A percentile compares a stretch with the other conserved stretches of the same genome.
Conservation (phyloP, 2,329 filamentous ascomycete species). For the Dothideomycetes sp. region DNA sequence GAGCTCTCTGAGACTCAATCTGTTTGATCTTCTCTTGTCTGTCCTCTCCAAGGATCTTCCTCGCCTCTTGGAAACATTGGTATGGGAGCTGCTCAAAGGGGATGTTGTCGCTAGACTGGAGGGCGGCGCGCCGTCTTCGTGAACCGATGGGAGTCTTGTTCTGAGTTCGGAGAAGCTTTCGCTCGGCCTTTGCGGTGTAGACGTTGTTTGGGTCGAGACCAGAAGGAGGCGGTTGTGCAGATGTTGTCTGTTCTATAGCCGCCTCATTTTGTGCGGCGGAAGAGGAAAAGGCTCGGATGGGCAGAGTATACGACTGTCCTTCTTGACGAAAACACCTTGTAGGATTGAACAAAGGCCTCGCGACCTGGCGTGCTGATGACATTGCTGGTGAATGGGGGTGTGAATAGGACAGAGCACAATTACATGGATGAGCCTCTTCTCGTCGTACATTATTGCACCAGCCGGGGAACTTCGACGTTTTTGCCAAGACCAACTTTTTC, state of each 20-base stretch:
- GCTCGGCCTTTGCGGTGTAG: constrained; percentile 52
- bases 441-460: too few relatives aligned
- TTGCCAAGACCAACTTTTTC: constrained; percentile 6
- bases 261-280: constrained; percentile 33
- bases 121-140: constrained; percentile 57
- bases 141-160: constrained; percentile 60
- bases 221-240: constrained; percentile 9
- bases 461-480: too few relatives aligned
- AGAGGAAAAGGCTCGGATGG: constrained; percentile 38
- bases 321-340: constrained; percentile 18
- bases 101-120: constrained; percentile 48
- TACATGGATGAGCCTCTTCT: too few relatives aligned
- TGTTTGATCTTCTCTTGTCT: constrained; percentile 66
- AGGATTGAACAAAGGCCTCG: constrained; percentile 13
- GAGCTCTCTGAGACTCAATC: constrained; percentile 56
- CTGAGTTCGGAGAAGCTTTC: constrained; percentile 48
- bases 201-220: constrained; percentile 57
- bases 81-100: constrained; percentile 93
- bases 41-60: constrained; percentile 70
- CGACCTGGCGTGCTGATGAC: constrained; percentile 23
- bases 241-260: constrained; percentile 21
- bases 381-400: constrained; percentile 16
- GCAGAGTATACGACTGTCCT: constrained; percentile 1
- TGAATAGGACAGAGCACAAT: too few relatives aligned
- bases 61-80: constrained; percentile 95